phyloP scores from a whole-genome alignment of 495 filamentous ascomycete genomes.

The Talaromyces stipitatus region DNA sequence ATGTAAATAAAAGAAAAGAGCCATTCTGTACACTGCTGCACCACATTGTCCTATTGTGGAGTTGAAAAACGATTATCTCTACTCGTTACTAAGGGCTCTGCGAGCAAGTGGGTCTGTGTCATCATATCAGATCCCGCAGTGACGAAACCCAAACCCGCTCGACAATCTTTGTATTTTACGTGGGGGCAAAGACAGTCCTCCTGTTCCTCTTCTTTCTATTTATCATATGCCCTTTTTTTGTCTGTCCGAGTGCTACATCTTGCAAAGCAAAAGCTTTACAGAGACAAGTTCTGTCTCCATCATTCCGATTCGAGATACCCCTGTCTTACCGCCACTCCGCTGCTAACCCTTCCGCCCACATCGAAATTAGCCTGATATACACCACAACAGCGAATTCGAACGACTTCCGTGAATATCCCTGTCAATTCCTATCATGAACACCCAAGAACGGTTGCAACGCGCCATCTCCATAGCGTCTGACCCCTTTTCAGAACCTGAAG shows the following conservation, averaged over 20 bases:
- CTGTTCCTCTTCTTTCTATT: not conserved
- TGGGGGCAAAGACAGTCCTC: not conserved
- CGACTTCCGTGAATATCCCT: not conserved
- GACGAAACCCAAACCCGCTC: not conserved
- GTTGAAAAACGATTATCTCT: not conserved
- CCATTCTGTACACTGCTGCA: not conserved
- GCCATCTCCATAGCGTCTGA: conserved; percentile 24
- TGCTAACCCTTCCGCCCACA: not conserved
- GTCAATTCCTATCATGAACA: conserved; percentile 23
- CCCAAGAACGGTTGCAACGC: conserved; percentile 20
- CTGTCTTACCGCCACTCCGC: not conserved
- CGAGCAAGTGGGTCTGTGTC: conserved; percentile 5
- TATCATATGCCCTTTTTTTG: not conserved
- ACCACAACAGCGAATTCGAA: not conserved
- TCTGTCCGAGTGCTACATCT: not conserved
- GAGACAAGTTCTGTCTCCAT: not conserved
- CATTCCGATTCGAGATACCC: not conserved
- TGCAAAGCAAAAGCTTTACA: not conserved
- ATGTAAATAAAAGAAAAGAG: not conserved
- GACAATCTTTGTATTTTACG: not conserved
- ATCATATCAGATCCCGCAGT: conserved; percentile 4
- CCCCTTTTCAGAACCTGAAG: conserved; percentile 38
- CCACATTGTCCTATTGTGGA: not conserved
- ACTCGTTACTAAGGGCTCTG: no score
- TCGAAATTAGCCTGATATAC: not conserved